phyloP scores from a whole-genome alignment of 2,329 filamentous ascomycete genomes.

The Fusarium scirpi region DNA sequence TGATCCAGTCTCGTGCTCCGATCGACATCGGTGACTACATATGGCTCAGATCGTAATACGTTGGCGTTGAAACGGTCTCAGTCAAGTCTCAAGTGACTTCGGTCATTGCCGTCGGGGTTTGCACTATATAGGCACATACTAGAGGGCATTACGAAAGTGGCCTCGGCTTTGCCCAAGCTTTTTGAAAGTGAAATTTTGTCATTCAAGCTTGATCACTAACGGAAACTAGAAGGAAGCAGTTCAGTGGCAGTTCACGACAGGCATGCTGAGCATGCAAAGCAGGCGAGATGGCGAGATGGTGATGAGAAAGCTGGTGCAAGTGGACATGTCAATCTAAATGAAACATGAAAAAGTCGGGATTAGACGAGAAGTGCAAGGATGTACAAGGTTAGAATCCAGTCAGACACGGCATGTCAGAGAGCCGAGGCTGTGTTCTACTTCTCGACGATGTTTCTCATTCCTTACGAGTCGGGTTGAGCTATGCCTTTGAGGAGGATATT shows the following conservation, averaged over 20 bases:
- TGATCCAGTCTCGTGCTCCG: slow-evolving; percentile 4
- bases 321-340: slow-evolving; percentile 34
- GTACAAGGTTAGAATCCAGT: neutral
- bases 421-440: slow-evolving; percentile 7
- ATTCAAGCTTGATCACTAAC: neutral
- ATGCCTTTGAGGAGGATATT: slow-evolving; percentile 7
- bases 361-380: slow-evolving; percentile 14
- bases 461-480: slow-evolving; percentile 3
- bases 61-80: slow-evolving; percentile 21
- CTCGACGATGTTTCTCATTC: slow-evolving; percentile 19
- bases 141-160: slow-evolving; percentile 3
- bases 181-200: neutral
- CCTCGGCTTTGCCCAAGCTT: neutral
- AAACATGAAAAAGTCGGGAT: slow-evolving; percentile 30
- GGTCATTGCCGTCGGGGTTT: slow-evolving; percentile 14
- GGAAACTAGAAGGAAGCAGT: neutral
- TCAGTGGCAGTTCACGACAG: neutral
- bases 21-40: slow-evolving; percentile 2
- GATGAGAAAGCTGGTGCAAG: slow-evolving; percentile 18
- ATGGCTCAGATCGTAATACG: slow-evolving; percentile 9
- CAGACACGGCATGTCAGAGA: slow-evolving; percentile 1
- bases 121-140: neutral
- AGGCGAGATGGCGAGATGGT: neutral
- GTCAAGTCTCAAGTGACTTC: slow-evolving; percentile 19
- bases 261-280: slow-evolving; percentile 2